phyloP scores from a whole-genome alignment of 2,329 filamentous ascomycete genomes.

The Ilyonectria robusta region DNA sequence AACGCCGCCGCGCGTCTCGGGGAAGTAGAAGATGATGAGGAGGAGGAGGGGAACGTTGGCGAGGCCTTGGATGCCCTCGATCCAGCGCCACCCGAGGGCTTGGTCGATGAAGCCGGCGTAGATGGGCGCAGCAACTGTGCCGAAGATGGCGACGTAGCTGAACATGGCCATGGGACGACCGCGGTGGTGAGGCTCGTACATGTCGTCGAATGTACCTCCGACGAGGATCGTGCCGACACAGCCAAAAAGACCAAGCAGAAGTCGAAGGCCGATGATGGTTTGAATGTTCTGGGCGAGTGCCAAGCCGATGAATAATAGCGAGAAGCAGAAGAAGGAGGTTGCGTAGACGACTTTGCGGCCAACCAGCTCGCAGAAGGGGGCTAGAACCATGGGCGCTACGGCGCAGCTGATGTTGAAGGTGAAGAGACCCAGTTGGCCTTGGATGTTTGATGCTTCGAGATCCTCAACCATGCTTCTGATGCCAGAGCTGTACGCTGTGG shows the following conservation, averaged over 20 bases:
- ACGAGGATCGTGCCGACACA: slow-evolving; percentile 44
- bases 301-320: slow-evolving; percentile 39
- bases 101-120: slow-evolving; percentile 42
- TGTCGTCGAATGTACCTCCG: slow-evolving; percentile 43
- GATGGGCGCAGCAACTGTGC: slow-evolving; percentile 40
- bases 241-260: slow-evolving; percentile 41
- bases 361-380: slow-evolving; percentile 40
- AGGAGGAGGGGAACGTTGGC: slow-evolving; percentile 38
- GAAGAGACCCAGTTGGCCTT: slow-evolving; percentile 40
- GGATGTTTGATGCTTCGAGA: slow-evolving; percentile 35
- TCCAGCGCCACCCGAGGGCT: slow-evolving; percentile 42
- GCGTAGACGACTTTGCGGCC: slow-evolving; percentile 42
- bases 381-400: slow-evolving; percentile 37
- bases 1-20: slow-evolving; percentile 40
- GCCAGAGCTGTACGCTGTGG: slow-evolving; percentile 40
- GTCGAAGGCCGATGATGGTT: slow-evolving; percentile 41
- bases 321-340: slow-evolving; percentile 38
- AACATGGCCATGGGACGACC: slow-evolving; percentile 45
- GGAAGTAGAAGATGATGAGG: slow-evolving; percentile 40
- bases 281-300: slow-evolving; percentile 39
- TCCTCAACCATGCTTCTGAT: slow-evolving; percentile 38
- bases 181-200: slow-evolving; percentile 43
- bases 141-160: slow-evolving; percentile 42
- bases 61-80: slow-evolving; percentile 41
- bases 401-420: slow-evolving; percentile 44